Evolutionary conservation across 139 green algal genomes (phyloP).

Genomic region (Asterochloris erici): DNA sequence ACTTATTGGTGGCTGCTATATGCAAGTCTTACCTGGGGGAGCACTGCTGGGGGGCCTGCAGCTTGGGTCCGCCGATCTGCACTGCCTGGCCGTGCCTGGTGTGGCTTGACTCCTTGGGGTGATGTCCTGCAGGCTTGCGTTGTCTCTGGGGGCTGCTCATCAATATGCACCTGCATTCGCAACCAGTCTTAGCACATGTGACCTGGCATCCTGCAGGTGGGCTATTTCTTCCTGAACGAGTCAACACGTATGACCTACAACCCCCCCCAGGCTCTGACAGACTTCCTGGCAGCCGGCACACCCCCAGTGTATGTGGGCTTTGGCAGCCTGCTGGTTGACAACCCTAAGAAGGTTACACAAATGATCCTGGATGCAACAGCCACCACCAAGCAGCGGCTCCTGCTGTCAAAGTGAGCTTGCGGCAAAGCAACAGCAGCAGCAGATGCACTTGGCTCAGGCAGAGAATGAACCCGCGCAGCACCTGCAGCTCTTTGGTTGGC

Average conservation of each 20-base stretch:
- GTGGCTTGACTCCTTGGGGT: too few species aligned
- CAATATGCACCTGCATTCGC: too few species aligned
- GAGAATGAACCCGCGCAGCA: too few species aligned
- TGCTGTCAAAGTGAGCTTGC: slow-evolving; percentile 14
- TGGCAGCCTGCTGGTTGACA: slow-evolving; percentile 48
- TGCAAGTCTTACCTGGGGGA: too few species aligned
- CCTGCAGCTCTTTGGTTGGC: too few species aligned
- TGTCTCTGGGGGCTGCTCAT: too few species aligned
- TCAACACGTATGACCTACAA: slow-evolving; percentile 28
- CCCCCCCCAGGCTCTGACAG: slow-evolving; percentile 34
- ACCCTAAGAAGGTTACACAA: slow-evolving; percentile 26
- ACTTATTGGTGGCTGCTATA: too few species aligned
- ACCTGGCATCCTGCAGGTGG: slow-evolving; percentile 8
- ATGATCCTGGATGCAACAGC: slow-evolving; percentile 25
- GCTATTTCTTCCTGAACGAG: slow-evolving; percentile 54
- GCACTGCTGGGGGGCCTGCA: too few species aligned
- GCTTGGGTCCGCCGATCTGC: too few species aligned
- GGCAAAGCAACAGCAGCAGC: background rate
- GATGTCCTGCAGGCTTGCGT: too few species aligned
- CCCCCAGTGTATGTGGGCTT: slow-evolving; percentile 65
- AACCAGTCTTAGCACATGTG: too few species aligned
- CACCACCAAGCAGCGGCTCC: slow-evolving; percentile 3
- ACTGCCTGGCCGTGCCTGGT: too few species aligned
- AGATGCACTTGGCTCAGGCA: background rate
- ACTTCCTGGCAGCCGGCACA: slow-evolving; percentile 43